Evolutionary conservation across 2,329 filamentous ascomycete genomes (phyloP).

Genomic region (Trichoderma sp.): DNA sequence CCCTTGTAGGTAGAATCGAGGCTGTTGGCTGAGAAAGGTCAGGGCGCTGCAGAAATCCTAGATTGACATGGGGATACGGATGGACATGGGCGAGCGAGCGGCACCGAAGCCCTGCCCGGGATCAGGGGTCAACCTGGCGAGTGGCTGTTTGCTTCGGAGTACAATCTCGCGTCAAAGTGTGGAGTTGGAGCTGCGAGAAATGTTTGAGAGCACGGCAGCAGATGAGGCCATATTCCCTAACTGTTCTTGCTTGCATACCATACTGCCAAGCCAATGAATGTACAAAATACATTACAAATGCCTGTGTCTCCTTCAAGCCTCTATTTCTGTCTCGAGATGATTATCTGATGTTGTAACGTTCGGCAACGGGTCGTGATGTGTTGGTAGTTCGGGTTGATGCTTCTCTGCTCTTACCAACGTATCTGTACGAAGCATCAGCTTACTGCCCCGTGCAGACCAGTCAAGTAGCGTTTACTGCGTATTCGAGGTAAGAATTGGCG

Average conservation of each 20-base stretch:
- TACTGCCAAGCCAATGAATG: no score
- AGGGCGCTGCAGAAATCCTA: not conserved
- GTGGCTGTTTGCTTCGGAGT: not conserved
- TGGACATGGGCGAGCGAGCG: not conserved
- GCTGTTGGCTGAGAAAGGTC: not conserved
- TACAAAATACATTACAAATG: not conserved
- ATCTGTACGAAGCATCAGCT: not conserved
- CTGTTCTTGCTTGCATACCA: no score
- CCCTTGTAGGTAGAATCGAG: not conserved
- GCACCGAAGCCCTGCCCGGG: not conserved
- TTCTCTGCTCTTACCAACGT: not conserved
- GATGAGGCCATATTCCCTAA: conserved; percentile 8
- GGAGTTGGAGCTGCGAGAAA: conserved; percentile 19
- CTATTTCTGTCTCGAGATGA: not conserved
- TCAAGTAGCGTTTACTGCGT: not conserved
- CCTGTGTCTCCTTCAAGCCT: not conserved
- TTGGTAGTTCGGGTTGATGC: not conserved
- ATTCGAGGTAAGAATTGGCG: not conserved
- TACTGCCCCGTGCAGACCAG: not conserved
- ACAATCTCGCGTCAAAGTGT: conserved; percentile 4
- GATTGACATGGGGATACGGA: no score
- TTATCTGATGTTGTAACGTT: no score
- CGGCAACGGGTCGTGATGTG: no score
- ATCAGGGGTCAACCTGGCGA: not conserved
- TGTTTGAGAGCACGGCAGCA: not conserved